Evolutionary conservation across 73 alveolate genomes (phyloP), one percentile per base, ranked within the genome.

Genomic region (Uronychia setigera): DNA sequence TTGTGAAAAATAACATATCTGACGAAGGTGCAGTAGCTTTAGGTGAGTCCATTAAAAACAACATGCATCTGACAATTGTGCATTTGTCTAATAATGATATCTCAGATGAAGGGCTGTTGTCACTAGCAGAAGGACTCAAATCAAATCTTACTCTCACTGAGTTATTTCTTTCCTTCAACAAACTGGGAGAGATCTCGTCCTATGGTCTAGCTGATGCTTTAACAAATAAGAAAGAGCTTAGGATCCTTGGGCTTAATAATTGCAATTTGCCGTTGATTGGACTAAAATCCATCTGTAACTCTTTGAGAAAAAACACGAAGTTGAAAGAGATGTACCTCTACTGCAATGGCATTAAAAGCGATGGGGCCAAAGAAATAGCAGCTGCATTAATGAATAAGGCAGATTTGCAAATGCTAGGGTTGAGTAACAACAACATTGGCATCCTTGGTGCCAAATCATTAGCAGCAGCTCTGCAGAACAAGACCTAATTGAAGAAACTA

Each of bases 271-370:
- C 79, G 26, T 46, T 33, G 33, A 28, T 29, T 29, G 59, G 79
- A 31, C 74, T 79, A 13, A 76, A 82, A 79, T 81, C 58, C 31
- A 34, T 86, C 0, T 26, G 79, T 5, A 81, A 58, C 28, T 46
- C 87, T 35, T 60, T 86, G 29, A 34, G 59, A 59, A 60, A 46
- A 27, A 79, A 79, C 58, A 80, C 58, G 29, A 13, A 1, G 27
- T 67, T 86, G 29, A 86, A 33, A 58, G 92, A 86, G 77, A 35
- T 86, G 31, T 86, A 86, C 76, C 79, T 86, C 1, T 86, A 78
- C 60, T 31, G 80, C 14, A 86, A 86, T 58, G 27, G 79, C 26
- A 78, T 86, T 0, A 86, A 80, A n/a, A 83, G 81, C 0, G 26
- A 35, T 0, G 74, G 74, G 59, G 87, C 92, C 11, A 31, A 32